Conservation (phyloP, 768 basidiomycete species). For the Suillus subalutaceus region DNA sequence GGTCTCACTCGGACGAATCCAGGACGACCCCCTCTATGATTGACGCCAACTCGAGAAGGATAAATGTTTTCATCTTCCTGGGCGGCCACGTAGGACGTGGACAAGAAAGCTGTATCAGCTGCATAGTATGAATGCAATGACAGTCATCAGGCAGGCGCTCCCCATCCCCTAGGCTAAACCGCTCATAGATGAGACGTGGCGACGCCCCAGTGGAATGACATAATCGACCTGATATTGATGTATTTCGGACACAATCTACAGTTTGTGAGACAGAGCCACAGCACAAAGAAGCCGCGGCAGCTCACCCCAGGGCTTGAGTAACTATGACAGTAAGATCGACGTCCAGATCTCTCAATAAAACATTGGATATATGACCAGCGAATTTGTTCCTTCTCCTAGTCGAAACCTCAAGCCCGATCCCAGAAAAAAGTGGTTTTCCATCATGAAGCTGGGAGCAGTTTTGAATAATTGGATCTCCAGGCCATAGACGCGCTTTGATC, state of each 20-base stretch:
- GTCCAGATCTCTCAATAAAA: constrained; percentile 30
- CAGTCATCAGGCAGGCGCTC: constrained; percentile 52
- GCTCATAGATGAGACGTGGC: constrained; percentile 40
- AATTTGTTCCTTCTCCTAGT: constrained; percentile 67
- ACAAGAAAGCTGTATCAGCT: constrained; percentile 59
- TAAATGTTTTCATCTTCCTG: constrained; percentile 40
- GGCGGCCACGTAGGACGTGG: constrained; percentile 50
- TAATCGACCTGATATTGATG: constrained; percentile 54
- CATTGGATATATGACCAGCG: constrained; percentile 47
- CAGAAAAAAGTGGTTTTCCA: constrained; percentile 45
- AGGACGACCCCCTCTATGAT: constrained; percentile 64
- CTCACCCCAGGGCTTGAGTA: constrained; percentile 62
- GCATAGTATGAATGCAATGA: constrained; percentile 49
- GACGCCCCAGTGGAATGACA: constrained; percentile 39
- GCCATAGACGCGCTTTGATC: constrained; percentile 32
- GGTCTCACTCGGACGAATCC: constrained; percentile 63
- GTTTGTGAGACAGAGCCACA: constrained; percentile 2
- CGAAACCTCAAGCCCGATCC: constrained; percentile 60
- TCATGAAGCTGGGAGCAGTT: constrained; percentile 27
- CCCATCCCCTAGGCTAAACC: constrained; percentile 30
- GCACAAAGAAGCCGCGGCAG: constrained; percentile 10
- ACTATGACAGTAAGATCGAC: constrained; percentile 46
- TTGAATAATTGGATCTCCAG: constrained; percentile 55
- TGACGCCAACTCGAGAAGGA: constrained; percentile 65
- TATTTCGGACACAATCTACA: constrained; percentile 68